A percentile compares a stretch with the other conserved stretches of the same genome.
phyloP scores from a whole-genome alignment of 371 early-diverging fungal genomes.

The Dinochytrium kinnereticum region DNA sequence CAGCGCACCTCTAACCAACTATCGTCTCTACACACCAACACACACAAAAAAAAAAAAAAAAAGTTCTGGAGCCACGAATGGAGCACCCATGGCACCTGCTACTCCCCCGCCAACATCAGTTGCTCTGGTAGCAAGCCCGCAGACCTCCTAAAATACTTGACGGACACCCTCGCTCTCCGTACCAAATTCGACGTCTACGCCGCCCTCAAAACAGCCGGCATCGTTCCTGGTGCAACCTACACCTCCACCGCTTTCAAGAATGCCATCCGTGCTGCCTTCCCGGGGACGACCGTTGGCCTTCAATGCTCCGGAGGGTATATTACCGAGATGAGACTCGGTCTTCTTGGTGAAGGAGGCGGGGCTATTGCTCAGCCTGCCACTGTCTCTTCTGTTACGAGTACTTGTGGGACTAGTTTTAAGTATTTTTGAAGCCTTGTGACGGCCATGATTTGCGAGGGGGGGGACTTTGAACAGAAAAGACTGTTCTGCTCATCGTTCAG shows the following conservation, averaged over 20 bases:
- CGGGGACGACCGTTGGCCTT: conserved; percentile 6
- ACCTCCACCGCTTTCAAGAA: conserved; percentile 52
- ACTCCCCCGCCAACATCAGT: conserved; percentile 64
- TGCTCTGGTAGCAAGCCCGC: conserved; percentile 50
- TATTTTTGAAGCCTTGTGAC: no score
- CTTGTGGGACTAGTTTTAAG: conserved; percentile 6
- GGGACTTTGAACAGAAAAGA: no score
- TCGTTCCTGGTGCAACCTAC: conserved; percentile 68
- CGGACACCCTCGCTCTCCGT: conserved; percentile 58
- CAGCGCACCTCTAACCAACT: neutral
- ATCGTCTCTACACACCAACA: neutral
- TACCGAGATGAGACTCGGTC: conserved; percentile 15
- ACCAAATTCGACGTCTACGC: conserved; percentile 64
- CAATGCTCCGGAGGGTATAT: conserved; percentile 14
- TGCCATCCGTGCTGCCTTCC: conserved; percentile 51
- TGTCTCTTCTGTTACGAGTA: neutral
- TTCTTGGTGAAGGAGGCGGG: conserved; percentile 21
- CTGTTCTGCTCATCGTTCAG: no score
- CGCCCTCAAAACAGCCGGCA: conserved; percentile 59
- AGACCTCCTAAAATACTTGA: conserved; percentile 68
- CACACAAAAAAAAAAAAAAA: no score
- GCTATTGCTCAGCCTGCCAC: conserved; percentile 18
- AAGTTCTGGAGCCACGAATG: conserved; percentile 77
- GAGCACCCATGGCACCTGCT: conserved; percentile 81
- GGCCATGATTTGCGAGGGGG: no score